Conservation (phyloP, 177 flowering plant genomes). For the Vitis hybrid region DNA sequence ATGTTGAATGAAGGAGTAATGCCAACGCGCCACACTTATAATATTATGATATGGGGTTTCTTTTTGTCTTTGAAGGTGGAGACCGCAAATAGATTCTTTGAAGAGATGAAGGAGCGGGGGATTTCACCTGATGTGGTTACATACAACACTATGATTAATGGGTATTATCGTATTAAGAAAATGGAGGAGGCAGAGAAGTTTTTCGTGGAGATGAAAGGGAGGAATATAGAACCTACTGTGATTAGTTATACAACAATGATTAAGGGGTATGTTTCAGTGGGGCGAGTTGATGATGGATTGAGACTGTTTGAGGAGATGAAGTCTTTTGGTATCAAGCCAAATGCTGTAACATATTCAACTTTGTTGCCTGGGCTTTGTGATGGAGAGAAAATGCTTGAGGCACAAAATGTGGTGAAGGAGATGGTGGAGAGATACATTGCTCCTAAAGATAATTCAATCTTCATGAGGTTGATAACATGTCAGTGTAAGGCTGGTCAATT, state of each 20-base stretch:
- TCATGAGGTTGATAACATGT: conserved; percentile 50
- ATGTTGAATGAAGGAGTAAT: conserved; percentile 80
- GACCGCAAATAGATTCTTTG: conserved; percentile 75
- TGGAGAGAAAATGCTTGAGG: conserved; percentile 72
- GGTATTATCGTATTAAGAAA: conserved; percentile 64
- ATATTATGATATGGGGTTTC: conserved; percentile 87
- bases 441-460: conserved; percentile 76
- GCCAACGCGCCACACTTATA: conserved; percentile 77
- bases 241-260: conserved; percentile 88
- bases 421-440: conserved; percentile 63
- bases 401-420: conserved; percentile 52
- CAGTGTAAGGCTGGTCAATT: conserved; percentile 67
- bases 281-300: conserved; percentile 69
- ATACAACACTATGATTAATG: conserved; percentile 86
- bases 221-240: conserved; percentile 61
- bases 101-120: conserved; percentile 74
- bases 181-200: conserved; percentile 84
- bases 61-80: conserved; percentile 63
- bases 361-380: conserved; percentile 89
- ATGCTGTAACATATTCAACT: conserved; percentile 63
- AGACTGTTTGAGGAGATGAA: conserved; percentile 76
- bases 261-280: conserved; percentile 75
- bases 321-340: conserved; percentile 59
- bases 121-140: conserved; percentile 75
- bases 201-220: conserved; percentile 86